Conservation (phyloP, 2,329 filamentous ascomycete genomes). For the Cordyceps cicadae region DNA sequence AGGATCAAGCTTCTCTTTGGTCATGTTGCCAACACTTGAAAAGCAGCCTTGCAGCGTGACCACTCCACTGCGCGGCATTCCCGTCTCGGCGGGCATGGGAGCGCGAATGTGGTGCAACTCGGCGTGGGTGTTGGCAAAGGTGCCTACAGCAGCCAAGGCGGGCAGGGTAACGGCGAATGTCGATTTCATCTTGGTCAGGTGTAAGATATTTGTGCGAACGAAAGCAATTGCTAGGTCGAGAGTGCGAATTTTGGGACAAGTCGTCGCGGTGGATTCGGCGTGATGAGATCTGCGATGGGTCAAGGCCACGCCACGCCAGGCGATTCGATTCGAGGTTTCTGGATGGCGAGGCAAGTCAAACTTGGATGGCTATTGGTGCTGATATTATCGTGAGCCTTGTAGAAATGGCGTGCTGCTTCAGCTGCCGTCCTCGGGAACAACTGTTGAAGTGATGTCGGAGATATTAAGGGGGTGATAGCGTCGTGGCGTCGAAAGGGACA, state of each 20-base stretch:
- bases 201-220: background rate
- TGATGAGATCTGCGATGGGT: background rate
- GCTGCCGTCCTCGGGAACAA: background rate
- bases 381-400: background rate
- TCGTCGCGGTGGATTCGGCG: background rate
- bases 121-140: constrained; percentile 14
- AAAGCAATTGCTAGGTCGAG: too few species aligned
- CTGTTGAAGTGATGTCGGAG: background rate
- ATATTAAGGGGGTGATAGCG: background rate
- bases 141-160: constrained; percentile 22
- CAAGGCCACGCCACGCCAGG: background rate
- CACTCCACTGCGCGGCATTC: constrained; percentile 27
- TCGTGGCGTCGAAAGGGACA: background rate
- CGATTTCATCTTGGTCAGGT: constrained; percentile 2
- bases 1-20: constrained; percentile 16
- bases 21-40: constrained; percentile 33
- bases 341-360: background rate
- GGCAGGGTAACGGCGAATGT: constrained; percentile 16
- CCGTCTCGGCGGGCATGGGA: constrained; percentile 21
- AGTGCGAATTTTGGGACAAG: background rate
- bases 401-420: background rate
- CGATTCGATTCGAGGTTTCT: background rate
- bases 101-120: constrained; percentile 6
- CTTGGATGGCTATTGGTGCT: background rate
- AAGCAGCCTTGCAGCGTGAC: constrained; percentile 45